phyloP scores from a whole-genome alignment of 2,329 filamentous ascomycete genomes.

The Colletotrichum truncatum region DNA sequence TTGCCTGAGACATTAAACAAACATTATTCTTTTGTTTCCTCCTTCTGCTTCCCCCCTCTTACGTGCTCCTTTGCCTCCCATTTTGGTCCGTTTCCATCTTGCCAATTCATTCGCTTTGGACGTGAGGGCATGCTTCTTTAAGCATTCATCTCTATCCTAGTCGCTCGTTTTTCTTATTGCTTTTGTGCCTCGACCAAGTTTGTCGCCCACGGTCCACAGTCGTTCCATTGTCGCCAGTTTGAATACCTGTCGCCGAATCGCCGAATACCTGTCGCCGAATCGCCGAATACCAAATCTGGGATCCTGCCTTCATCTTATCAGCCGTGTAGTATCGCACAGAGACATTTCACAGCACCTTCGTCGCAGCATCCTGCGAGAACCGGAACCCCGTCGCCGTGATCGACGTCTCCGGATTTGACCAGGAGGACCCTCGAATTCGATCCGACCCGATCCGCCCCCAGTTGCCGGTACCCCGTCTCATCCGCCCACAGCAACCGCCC shows the following conservation, averaged over 20 bases:
- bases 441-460: background rate
- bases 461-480: conserved; percentile 11
- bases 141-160: background rate
- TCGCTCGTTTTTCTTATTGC: conserved; percentile 3
- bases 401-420: background rate
- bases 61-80: background rate
- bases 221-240: background rate
- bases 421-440: background rate
- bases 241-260: too few relatives aligned
- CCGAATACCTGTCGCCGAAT: too few relatives aligned
- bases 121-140: background rate
- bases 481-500: background rate
- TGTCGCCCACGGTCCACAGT: too few relatives aligned
- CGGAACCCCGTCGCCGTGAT: background rate
- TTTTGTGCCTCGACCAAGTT: background rate
- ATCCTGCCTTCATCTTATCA: too few relatives aligned
- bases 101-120: background rate
- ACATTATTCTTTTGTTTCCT: conserved; percentile 8
- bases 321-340: background rate
- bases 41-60: background rate
- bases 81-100: background rate
- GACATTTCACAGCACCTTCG: background rate
- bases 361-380: background rate
- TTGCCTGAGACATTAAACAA: background rate
- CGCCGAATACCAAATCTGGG: too few relatives aligned